Base-by-base conservation (phyloP, 2,329 filamentous ascomycete genomes). In the Clarireedia homoeocarpa region DNA sequence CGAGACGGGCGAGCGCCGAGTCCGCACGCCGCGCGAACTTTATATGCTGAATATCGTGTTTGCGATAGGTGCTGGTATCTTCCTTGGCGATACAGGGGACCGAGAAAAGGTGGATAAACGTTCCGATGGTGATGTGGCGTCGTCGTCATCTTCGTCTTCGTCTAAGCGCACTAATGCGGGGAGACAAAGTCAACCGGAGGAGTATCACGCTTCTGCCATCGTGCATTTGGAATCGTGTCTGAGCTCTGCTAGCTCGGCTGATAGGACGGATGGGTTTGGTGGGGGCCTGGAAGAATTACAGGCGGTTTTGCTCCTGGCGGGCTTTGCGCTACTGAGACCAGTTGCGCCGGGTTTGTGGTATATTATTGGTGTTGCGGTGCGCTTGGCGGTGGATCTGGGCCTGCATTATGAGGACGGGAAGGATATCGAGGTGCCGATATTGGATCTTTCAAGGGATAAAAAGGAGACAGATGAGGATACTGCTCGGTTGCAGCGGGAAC, bases 21-120 rank as follows among this genome's bases (percentile, higher is more conserved):
- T 81, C 53, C 80, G 87, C 26, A 88, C 86, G 2, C 82, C 90
- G 4, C 80, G 87, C 53, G 91, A 96, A 71, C 78, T 94, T n/a
- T 97, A 96, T 72, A 83, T 95, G 74, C 77, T 97, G 60, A 96
- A 96, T 71, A 96, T 97, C 72, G 91, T 97, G 24, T 97, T 95
- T 73, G 92, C 92, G 14, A 96, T 97, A 65, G 94, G 94, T 6
- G 88, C 89, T 17, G 92, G 91, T 17, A 95, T 96, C 64, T 95
- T 96, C 62, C 84, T 96, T 63, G 88, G 80, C 60, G 75, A 86
- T 71, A 74, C 74, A 66, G 70, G 81, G 68, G 71, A 80, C 9
- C 59, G 61, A 42, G 59, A 60, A 26, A 59, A 62, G 23, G 62
- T 61, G 20, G 55, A 57, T 20, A 58, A 59, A 10, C 69, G 67